A percentile compares a stretch with the other conserved stretches of the same genome.
Conservation (phyloP, 2,329 filamentous ascomycete genomes). For the Rhinocladiella similis region DNA sequence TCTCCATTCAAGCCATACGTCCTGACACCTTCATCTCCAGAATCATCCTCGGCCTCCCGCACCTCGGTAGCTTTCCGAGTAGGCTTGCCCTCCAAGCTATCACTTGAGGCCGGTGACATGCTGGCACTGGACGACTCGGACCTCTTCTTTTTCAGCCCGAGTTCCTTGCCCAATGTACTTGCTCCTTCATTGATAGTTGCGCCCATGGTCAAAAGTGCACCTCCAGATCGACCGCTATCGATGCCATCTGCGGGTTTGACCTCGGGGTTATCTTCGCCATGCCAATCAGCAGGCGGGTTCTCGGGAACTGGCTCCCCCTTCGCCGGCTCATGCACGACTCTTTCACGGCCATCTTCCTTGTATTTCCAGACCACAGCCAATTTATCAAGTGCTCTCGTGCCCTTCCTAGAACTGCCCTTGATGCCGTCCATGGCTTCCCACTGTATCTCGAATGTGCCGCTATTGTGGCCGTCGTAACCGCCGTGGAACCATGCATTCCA, state of each 20-base stretch:
- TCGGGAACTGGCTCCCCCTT: constrained; percentile 70
- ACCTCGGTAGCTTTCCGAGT: not conserved
- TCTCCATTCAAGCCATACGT: constrained; percentile 32
- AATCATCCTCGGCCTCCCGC: constrained; percentile 25
- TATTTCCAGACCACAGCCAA: constrained; percentile 82
- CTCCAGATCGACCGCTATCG: constrained; percentile 24
- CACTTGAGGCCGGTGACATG: constrained; percentile 71
- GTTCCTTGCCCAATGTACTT: constrained; percentile 55
- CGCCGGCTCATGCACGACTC: constrained; percentile 64
- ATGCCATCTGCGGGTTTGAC: constrained; percentile 27
- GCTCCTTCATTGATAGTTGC: constrained; percentile 33
- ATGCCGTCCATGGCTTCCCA: constrained; percentile 89
- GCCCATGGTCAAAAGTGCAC: constrained; percentile 19
- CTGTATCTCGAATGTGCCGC: constrained; percentile 69
- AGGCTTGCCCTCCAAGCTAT: constrained; percentile 44
- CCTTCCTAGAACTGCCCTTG: constrained; percentile 83
- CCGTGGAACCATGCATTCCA: constrained; percentile 96
- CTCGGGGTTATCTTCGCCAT: constrained; percentile 51
- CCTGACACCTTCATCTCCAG: constrained; percentile 42
- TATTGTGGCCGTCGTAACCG: constrained; percentile 63
- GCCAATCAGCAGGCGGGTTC: constrained; percentile 72
- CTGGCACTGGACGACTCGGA: constrained; percentile 65
- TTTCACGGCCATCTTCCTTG: constrained; percentile 30
- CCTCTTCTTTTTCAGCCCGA: constrained; percentile 69
- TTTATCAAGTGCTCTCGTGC: constrained; percentile 76